Conservation (phyloP, 169 alveolate species). For the Babesia ovata region DNA sequence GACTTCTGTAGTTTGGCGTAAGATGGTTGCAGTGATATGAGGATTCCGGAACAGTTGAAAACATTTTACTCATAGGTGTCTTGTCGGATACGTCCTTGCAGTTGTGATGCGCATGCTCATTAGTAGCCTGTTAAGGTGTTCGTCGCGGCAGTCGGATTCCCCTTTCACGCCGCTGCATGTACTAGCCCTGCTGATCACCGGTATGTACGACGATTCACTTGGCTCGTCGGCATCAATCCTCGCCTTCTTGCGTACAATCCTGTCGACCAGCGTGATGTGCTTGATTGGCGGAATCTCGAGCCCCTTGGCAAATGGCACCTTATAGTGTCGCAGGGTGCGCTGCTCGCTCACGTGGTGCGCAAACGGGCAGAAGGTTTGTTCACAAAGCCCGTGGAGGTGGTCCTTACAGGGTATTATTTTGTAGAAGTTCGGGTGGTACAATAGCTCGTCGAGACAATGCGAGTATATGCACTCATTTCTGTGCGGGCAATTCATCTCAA, state of each 20-base stretch:
- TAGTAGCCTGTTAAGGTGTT: neutral
- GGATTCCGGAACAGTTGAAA: no score
- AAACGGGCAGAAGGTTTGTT: slow-evolving; percentile 82
- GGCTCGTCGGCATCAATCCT: neutral
- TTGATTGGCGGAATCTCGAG: slow-evolving; percentile 70
- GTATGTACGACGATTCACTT: neutral
- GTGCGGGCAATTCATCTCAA: slow-evolving; percentile 75
- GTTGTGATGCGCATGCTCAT: no score
- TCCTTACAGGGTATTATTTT: slow-evolving; percentile 83
- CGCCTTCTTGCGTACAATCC: slow-evolving; percentile 52
- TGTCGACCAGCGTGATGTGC: slow-evolving; percentile 68
- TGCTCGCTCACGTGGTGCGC: slow-evolving; percentile 82
- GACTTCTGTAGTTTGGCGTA: no score
- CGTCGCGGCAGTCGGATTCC: neutral
- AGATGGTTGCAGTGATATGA: no score
- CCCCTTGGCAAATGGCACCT: slow-evolving; percentile 82
- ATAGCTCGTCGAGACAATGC: slow-evolving; percentile 86
- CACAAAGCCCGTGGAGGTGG: slow-evolving; percentile 78
- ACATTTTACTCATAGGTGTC: no score
- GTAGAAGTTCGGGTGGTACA: slow-evolving; percentile 87
- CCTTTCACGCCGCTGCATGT: neutral
- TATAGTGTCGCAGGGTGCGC: slow-evolving; percentile 72
- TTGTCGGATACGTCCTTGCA: no score
- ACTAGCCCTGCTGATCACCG: neutral
- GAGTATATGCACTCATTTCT: slow-evolving; percentile 88